Conservation (phyloP, 1,139 yeast genomes). For the Maudiozyma humilis region DNA sequence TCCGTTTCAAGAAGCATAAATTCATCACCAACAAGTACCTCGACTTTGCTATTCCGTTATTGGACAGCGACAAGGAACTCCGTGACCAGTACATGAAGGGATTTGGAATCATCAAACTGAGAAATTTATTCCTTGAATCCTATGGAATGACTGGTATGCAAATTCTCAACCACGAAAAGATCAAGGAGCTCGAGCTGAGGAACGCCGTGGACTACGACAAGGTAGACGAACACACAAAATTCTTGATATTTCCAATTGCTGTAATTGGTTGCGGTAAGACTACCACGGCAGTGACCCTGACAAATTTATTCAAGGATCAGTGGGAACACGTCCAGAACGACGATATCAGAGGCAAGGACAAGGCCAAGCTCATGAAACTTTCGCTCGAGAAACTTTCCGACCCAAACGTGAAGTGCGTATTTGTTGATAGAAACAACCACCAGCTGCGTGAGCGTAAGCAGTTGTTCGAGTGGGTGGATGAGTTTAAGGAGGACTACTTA, state of each 20-base stretch:
- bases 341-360: slow-evolving; percentile 46
- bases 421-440: slow-evolving; percentile 82
- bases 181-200: slow-evolving; percentile 30
- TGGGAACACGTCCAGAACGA: slow-evolving; percentile 88
- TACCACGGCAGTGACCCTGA: slow-evolving; percentile 60
- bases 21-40: slow-evolving; percentile 60
- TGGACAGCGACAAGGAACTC: slow-evolving; percentile 40
- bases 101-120: slow-evolving; percentile 65
- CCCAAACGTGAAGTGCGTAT: slow-evolving; percentile 40
- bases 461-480: slow-evolving; percentile 48
- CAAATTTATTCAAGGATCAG: slow-evolving; percentile 42
- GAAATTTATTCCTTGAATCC: slow-evolving; percentile 49
- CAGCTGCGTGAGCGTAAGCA: slow-evolving; percentile 60
- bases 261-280: slow-evolving; percentile 96
- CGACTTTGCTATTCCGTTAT: slow-evolving; percentile 51
- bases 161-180: slow-evolving; percentile 34
- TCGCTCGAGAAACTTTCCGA: slow-evolving; percentile 38
- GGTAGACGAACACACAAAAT: slow-evolving; percentile 38
- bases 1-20: slow-evolving; percentile 45
- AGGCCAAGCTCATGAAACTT: slow-evolving; percentile 44
- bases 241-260: slow-evolving; percentile 71
- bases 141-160: slow-evolving; percentile 43
- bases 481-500: slow-evolving; percentile 35
- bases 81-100: slow-evolving; percentile 45
- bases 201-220: slow-evolving; percentile 27